Base-by-base conservation (phyloP, 345 rosid species). In the Salix koriyanagi region DNA sequence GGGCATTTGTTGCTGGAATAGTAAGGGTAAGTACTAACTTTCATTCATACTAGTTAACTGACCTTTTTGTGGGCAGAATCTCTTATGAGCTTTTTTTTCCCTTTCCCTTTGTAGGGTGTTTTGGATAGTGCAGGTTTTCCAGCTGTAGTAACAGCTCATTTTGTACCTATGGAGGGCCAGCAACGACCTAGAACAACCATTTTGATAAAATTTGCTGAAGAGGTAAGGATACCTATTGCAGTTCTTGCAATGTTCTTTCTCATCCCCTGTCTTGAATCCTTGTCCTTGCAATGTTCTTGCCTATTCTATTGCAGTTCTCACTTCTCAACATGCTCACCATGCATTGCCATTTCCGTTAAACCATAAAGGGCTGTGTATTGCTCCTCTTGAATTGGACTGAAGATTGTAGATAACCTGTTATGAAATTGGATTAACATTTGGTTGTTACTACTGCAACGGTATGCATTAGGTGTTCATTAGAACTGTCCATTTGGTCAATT, bases 1-100 rank as follows among this genome's bases (percentile, higher is more conserved):
- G 98, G n/a, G 99, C 99, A 25, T 96, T 94, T 89, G 98, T 92
- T 79, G 99, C 99, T 78, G 98, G 99, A 79, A 92, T 96, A 79
- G 98, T 96, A 1, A 89, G 89, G 90, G 99, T 96, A 78, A 85
- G 79, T 62, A 46, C 34, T 65, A 28, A 18, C 14, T 70, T 67
- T 41, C n/a, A 50, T 71, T 78, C 62, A n/a, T 67, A 56, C 8
- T 16, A 3, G 48, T 37, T 16, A 25, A 67, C 85, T 69, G 70
- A 39, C 62, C 21, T 69, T 67, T 28, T 77, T 30, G 64, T 66
- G 28, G 58, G 56, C 48, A 69, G 50, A 76, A 65, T 41, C 30
- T 75, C 80, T 84, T 52, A 85, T 14, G 11, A 16, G 70, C 23
- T 10, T 12, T 21, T n/a, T 41, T 65, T 72, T 8, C 48, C 8